Base-by-base conservation (phyloP, 768 basidiomycete genomes). In the Suillus weaverae region DNA sequence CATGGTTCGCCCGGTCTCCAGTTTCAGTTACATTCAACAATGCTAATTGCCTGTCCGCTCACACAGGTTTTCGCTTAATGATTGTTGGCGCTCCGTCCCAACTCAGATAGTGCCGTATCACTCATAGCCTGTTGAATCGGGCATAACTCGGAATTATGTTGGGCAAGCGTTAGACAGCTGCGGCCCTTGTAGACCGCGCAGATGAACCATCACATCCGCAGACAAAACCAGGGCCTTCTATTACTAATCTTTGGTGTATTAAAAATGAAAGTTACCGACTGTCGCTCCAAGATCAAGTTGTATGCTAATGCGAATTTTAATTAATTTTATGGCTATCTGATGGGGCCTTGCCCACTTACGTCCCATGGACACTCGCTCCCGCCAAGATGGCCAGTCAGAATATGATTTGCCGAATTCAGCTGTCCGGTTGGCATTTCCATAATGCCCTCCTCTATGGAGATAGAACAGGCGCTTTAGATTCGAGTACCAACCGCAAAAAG, bases 281-380 rank as follows among this genome's bases (percentile, higher is more conserved):
- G 39, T 41, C 39, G 26, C 39, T 18, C 16, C 8, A 30, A 32
- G 57, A 59, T 41, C 51, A 53, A 33, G 39, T 36, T 41, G 51
- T 66, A 65, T 43, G 44, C 66, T 65, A 36, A 33, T 50, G 57
- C 26, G 53, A 69, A 74, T 73, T 68, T 62, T 53, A 53, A 68
- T 74, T 66, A 63, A 66, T 64, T 60, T 66, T 46, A 41, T 59
- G 66, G 54, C 62, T 70, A 48, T 71, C 53, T 70, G 67, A 72
- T 74, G 67, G 66, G 64, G 73, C 63, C 65, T 62, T 53, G 69
- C 64, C 71, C 70, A 72, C 68, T 75, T 75, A 75, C 74, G 74
- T 75, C 66, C 66, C 65, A 46, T 71, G 65, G 26, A 26, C 57
- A 67, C 70, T 75, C 74, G 74, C 74, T 77, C 67, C 74, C 74